Base-by-base conservation (phyloP, 2,329 filamentous ascomycete genomes). In the Aspergillus niger region DNA sequence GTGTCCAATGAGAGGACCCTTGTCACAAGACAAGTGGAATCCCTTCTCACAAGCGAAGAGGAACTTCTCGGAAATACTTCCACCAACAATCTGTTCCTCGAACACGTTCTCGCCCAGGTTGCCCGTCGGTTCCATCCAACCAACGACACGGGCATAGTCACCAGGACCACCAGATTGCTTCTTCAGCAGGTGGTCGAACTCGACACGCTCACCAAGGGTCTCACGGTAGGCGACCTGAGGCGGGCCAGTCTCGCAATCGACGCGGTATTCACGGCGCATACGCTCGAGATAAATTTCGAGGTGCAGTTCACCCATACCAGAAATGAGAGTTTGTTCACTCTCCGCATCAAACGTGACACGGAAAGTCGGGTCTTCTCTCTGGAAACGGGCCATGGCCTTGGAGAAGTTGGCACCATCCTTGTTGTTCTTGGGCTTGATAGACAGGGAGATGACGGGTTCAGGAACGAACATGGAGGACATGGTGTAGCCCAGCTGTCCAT, bases 381-480 rank as follows among this genome's bases (percentile, higher is more conserved):
- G 94, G 86, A 99, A 99, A 69, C 95, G 91, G 76, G 94, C 95
- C 88, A 99, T 98, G 68, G 95, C 95, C 81, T 99, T 99, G 74
- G 89, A 93, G 84, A 99, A 99, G 81, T 96, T 95, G 74, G 91
- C 88, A 60, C 90, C 88, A 72, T 99, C 94, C 76, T 91, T 95
- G 75, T 86, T 92, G 76, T 91, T 88, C 84, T 98, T 98, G 51
- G 95, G 95, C 79, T 91, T 92, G 83, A 99, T 98, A 22, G 93
- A 97, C 44, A 99, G 87, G 17, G 94, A 98, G 79, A 99, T 97
- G 81, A 99, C 95, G 30, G 95, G 91, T 75, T 99, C 95, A 8
- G 95, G 95, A 48, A 99, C 94, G 76, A 92, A 82, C 95, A 99
- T 99, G 69, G 92, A 96, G 49, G 91, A 90, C 93, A 99, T 98